phyloP scores from a whole-genome alignment of 1,284 basidiomycete species.

The Sporisorium scitamineum region DNA sequence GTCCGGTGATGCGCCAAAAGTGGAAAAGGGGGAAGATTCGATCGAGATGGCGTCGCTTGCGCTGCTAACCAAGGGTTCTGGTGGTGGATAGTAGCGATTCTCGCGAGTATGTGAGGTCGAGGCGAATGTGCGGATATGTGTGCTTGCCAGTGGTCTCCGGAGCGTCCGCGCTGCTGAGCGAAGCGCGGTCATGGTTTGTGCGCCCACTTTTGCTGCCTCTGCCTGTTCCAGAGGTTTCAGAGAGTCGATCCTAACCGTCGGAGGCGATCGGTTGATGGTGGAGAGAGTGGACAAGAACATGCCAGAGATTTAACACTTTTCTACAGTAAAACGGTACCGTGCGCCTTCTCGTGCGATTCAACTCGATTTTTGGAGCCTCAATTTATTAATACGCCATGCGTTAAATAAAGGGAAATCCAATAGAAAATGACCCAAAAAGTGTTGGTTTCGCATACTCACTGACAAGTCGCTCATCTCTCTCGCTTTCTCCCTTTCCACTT shows the following conservation, averaged over 20 bases:
- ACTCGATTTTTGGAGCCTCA: slow-evolving; percentile 11
- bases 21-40: slow-evolving; percentile 46
- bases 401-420: not conserved
- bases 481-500: not conserved
- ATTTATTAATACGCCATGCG: slow-evolving; percentile 48
- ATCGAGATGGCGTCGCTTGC: slow-evolving; percentile 22
- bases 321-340: slow-evolving; percentile 12
- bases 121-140: slow-evolving; percentile 12
- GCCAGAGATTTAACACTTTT: not conserved
- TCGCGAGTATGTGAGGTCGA: slow-evolving; percentile 23
- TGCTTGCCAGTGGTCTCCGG: not conserved
- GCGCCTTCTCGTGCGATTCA: slow-evolving; percentile 35
- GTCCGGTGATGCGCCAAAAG: slow-evolving; percentile 63
- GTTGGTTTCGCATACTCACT: slow-evolving; percentile 10
- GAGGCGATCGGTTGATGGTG: too few relatives aligned
- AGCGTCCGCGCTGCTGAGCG: slow-evolving; percentile 16
- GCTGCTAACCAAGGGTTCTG: slow-evolving; percentile 39
- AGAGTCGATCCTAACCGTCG: not conserved
- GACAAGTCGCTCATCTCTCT: not conserved
- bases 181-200: slow-evolving; percentile 9
- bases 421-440: not conserved
- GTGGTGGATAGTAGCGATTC: slow-evolving; percentile 48
- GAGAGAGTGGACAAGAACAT: not conserved
- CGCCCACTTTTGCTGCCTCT: not conserved
- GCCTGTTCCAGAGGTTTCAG: not conserved